Evolutionary conservation across 1,284 basidiomycete genomes (phyloP).

Genomic region (Trichosporon sp.): DNA sequence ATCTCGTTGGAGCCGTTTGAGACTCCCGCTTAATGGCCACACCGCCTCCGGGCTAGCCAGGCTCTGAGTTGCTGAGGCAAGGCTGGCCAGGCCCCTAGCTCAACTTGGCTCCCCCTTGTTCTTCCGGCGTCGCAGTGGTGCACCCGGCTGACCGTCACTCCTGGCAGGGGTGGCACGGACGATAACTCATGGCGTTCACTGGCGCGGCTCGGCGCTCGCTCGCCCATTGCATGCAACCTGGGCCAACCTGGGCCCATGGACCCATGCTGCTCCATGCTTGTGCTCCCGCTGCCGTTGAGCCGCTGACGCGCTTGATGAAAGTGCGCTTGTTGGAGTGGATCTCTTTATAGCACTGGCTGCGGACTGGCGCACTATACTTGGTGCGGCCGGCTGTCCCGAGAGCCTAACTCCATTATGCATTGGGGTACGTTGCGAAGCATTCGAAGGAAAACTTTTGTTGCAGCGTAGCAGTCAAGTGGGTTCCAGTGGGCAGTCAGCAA

Average conservation of each 20-base stretch:
- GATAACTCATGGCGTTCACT: too few relatives aligned
- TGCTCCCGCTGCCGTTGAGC: too few relatives aligned
- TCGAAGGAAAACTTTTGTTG: neutral
- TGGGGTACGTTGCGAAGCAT: neutral
- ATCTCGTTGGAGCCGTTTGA: neutral
- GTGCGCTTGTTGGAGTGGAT: neutral
- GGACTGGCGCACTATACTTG: too few relatives aligned
- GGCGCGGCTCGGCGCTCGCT: too few relatives aligned
- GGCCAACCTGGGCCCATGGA: too few relatives aligned
- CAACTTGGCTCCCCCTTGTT: neutral
- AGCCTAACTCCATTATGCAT: neutral
- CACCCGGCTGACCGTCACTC: neutral
- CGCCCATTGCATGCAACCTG: neutral
- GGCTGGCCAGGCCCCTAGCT: neutral
- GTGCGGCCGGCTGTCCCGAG: neutral
- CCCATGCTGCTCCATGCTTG: too few relatives aligned
- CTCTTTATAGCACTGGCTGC: neutral
- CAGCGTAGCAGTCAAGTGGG: neutral
- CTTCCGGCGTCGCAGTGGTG: slow-evolving; percentile 9
- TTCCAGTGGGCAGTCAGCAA: neutral
- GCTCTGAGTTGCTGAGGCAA: too few relatives aligned
- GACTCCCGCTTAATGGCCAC: neutral
- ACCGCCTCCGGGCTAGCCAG: neutral
- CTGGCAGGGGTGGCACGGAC: too few relatives aligned
- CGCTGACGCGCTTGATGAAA: neutral